phyloP scores from a whole-genome alignment of 805 yeast species.

The Metschnikowia cubensis region DNA sequence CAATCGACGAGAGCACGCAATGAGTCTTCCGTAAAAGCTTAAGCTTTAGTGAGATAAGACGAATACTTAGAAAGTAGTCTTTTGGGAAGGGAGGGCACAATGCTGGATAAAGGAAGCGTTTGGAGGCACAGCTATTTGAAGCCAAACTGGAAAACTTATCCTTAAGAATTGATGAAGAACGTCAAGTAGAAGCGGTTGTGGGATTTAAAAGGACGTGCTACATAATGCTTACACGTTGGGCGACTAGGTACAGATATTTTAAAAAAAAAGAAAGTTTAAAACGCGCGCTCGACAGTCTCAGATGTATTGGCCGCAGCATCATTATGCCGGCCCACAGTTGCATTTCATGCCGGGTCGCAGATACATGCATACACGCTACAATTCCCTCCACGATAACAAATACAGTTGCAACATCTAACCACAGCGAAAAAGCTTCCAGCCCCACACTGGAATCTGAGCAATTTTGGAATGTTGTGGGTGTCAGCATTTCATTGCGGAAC shows the following conservation, averaged over 20 bases:
- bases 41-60: neutral
- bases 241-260: neutral
- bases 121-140: neutral
- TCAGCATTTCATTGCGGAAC: neutral
- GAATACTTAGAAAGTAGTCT: neutral
- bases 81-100: neutral
- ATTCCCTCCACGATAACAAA: neutral
- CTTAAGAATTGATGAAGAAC: neutral
- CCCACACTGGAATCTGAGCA: too few relatives aligned
- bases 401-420: neutral
- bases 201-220: neutral
- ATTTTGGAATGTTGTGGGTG: too few relatives aligned
- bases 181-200: neutral
- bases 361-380: constrained; percentile 1
- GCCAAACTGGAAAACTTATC: neutral
- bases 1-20: neutral
- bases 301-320: neutral
- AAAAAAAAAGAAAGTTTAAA: constrained; percentile 3
- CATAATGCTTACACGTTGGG: constrained; percentile 4
- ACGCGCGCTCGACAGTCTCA: neutral
- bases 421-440: too few relatives aligned
- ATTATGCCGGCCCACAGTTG: constrained; percentile 1
- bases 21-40: neutral
- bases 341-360: constrained; percentile 1
- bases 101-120: neutral